Percentiles rank a stretch among this genome's conserved stretches.
These are phyloP conservation scores for Colletotrichum limetticola DNA, from an alignment of 2,329 filamentous ascomycete species.

Conservation along the genomic window DNA sequence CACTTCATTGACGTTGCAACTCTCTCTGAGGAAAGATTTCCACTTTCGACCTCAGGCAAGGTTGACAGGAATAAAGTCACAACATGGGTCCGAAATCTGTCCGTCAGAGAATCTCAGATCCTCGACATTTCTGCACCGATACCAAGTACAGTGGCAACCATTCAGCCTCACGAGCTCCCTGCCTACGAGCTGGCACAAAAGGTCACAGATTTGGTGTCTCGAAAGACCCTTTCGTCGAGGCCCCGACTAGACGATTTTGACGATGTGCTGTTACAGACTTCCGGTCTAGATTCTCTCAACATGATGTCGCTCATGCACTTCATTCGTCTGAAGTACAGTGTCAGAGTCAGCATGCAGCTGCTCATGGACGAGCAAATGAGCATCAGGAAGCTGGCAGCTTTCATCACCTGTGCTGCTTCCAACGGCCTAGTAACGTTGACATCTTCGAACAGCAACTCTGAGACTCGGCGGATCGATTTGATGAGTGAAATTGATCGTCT, in stretches of 20 bases:
- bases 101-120: not conserved
- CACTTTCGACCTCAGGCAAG: not conserved
- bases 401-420: not conserved
- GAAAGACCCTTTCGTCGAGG: not conserved
- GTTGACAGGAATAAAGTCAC: not conserved
- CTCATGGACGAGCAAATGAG: constrained; percentile 24
- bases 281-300: constrained; percentile 24
- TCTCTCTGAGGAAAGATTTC: not conserved
- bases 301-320: constrained; percentile 34
- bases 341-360: constrained; percentile 20
- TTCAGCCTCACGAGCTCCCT: not conserved
- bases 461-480: not conserved
- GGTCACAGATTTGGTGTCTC: not conserved
- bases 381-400: constrained; percentile 8
- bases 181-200: constrained; percentile 18
- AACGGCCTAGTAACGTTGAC: no score
- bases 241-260: not conserved
- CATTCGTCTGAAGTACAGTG: not conserved
- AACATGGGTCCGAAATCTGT: not conserved
- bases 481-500: not conserved
- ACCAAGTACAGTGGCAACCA: not conserved
- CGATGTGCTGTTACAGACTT: not conserved
- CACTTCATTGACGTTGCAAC: constrained; percentile 5
- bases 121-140: not conserved
- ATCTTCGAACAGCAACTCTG: rapidly evolving